Evolutionary conservation across 2,329 filamentous ascomycete genomes (phyloP), one percentile per base, ranked within the genome.

Genomic region (Trichoderma oligosporum): DNA sequence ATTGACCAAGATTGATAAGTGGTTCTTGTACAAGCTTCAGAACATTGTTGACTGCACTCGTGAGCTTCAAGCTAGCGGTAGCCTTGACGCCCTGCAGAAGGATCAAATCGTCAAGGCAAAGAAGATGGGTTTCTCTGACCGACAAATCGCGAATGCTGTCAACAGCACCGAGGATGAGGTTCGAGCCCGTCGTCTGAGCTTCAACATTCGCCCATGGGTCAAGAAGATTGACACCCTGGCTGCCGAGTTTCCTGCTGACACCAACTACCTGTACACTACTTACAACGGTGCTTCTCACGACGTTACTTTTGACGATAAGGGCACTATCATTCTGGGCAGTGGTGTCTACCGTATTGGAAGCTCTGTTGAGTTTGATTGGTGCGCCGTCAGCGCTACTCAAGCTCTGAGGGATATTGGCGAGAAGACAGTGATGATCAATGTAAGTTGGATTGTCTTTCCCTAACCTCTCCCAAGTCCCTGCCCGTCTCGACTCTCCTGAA

Each of bases 321-420:
- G 93, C 61, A 89, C 86, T 44, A 77, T 99, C 56, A 87, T 97
- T 58, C 84, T 99, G 12, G 94, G 94, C 60, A 93, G 88, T 70
- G 94, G 94, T 75, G 94, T 97, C 20, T 99, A 99, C 82, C 86
- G 94, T 71, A 99, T 97, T 70, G 94, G 94, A 68, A 93, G 88
- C 76, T 97, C 92, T 6, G 94, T 99, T 52, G 94, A 99, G 75
- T 99, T 99, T 70, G 93, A 99, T 75, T 97, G 93, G 93, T 97
- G 93, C 72, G 91, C 92, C 62, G 91, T 97, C 61, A 94, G 91
- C 68, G 89, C 91, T 62, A 92, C 91, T 9, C 82, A 90, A 61
- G 89, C 91, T 39, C 81, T 97, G 61, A 85, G 86, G 67, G 80
- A 87, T 60, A 90, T 96, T 80, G 92, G 91, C 64, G 88, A 96